These are phyloP conservation scores for Malassezia nana DNA, from an alignment of 1,284 basidiomycete genomes.

Conservation along the genomic window DNA sequence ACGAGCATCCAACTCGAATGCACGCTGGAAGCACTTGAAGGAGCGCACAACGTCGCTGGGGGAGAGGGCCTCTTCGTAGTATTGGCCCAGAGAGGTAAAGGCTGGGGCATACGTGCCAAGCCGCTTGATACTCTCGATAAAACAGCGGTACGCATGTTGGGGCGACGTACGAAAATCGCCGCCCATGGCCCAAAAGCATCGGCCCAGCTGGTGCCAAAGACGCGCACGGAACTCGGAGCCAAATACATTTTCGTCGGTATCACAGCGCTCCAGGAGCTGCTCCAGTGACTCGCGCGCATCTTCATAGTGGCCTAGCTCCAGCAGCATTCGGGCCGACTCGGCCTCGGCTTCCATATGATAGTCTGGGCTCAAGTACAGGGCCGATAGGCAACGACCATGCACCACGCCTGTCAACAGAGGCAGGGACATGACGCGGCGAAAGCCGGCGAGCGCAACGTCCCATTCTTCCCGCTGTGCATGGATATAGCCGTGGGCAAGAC, in stretches of 20 bases:
- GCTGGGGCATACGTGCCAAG: conserved; percentile 71
- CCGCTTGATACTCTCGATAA: conserved; percentile 71
- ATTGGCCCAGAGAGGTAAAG: conserved; percentile 84
- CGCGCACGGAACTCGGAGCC: conserved; percentile 55
- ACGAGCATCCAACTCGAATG: conserved; percentile 86
- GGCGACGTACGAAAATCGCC: conserved; percentile 51
- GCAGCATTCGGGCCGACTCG: conserved; percentile 75
- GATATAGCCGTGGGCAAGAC: conserved; percentile 57
- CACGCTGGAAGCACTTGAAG: conserved; percentile 94
- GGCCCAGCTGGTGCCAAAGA: conserved; percentile 73
- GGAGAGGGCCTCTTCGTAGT: conserved; percentile 64
- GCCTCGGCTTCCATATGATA: conserved; percentile 63
- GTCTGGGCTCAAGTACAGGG: conserved; percentile 48
- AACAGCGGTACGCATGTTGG: conserved; percentile 53
- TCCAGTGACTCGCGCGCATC: conserved; percentile 57
- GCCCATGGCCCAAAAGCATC: conserved; percentile 65
- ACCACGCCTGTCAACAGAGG: background rate
- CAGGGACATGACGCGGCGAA: conserved; percentile 51
- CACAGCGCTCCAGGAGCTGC: conserved; percentile 56
- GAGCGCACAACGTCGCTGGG: conserved; percentile 75
- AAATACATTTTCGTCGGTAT: conserved; percentile 51
- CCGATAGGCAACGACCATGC: conserved; percentile 47
- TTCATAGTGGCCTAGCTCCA: conserved; percentile 56
- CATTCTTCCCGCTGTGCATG: conserved; percentile 67
- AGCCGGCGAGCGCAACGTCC: conserved; percentile 60